These are phyloP conservation scores for Cutaneotrichosporon sp. DNA, from an alignment of 1,284 basidiomycete genomes.

Conservation along the genomic window DNA sequence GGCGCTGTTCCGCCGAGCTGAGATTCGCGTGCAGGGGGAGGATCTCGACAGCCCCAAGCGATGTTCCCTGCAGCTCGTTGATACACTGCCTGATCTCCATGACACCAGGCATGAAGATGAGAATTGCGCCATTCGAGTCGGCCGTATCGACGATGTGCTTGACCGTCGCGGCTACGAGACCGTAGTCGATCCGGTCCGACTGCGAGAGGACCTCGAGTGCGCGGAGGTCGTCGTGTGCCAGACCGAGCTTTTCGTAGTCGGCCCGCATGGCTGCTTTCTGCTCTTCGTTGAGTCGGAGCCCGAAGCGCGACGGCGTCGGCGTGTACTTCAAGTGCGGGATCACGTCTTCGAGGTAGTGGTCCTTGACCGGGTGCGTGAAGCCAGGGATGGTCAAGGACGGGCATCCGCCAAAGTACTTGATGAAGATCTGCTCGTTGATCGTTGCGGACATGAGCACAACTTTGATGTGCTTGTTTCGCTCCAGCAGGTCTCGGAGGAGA, in stretches of 20 bases:
- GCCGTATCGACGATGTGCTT: slow-evolving; percentile 60
- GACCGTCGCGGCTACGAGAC: slow-evolving; percentile 67
- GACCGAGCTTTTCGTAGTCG: slow-evolving; percentile 54
- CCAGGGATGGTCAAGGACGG: slow-evolving; percentile 82
- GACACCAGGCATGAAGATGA: slow-evolving; percentile 84
- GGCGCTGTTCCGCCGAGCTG: slow-evolving; percentile 74
- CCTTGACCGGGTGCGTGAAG: slow-evolving; percentile 69
- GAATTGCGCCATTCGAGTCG: slow-evolving; percentile 57
- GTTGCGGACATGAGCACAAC: slow-evolving; percentile 59
- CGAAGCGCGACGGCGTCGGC: slow-evolving; percentile 42
- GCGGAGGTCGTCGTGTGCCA: slow-evolving; percentile 56
- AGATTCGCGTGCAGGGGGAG: slow-evolving; percentile 88
- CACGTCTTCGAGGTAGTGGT: slow-evolving; percentile 76
- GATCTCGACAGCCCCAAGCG: slow-evolving; percentile 56
- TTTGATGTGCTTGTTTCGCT: slow-evolving; percentile 66
- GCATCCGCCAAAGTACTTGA: slow-evolving; percentile 70
- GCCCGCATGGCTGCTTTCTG: slow-evolving; percentile 53
- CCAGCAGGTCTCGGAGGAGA: slow-evolving; percentile 71
- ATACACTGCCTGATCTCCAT: slow-evolving; percentile 82
- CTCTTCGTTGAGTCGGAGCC: slow-evolving; percentile 54
- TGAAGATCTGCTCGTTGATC: slow-evolving; percentile 76
- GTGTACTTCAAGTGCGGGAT: slow-evolving; percentile 56
- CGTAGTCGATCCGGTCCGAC: slow-evolving; percentile 67
- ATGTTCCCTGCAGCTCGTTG: slow-evolving; percentile 56
- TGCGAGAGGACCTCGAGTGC: slow-evolving; percentile 61